These are phyloP conservation scores for Sinapis alba DNA, from an alignment of 441 rosid species.

Conservation along the genomic window DNA sequence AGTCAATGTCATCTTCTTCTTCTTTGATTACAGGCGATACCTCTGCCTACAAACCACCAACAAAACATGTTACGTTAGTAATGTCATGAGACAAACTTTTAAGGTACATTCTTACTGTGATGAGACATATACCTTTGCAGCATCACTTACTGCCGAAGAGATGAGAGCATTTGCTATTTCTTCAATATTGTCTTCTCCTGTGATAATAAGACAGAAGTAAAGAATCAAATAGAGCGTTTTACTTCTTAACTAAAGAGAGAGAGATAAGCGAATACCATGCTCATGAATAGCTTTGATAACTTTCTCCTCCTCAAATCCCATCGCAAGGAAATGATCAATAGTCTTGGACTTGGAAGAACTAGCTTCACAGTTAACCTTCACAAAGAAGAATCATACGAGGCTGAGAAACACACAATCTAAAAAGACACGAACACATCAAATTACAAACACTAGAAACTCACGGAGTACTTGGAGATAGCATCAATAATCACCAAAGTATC, in stretches of 20 bases:
- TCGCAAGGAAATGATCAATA: conserved; percentile 63
- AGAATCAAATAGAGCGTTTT: background rate
- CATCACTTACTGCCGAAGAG: conserved; percentile 61
- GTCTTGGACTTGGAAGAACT: conserved; percentile 69
- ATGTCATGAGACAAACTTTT: background rate
- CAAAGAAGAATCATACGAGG: conserved; percentile 21
- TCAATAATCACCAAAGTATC: conserved; percentile 61
- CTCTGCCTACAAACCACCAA: conserved; percentile 52
- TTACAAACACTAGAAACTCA: conserved; percentile 39
- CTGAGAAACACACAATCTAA: too few relatives aligned
- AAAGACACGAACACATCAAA: too few relatives aligned
- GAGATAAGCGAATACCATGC: conserved; percentile 50
- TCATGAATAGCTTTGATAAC: conserved; percentile 65
- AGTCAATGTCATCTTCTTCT: conserved; percentile 44
- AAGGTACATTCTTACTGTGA: background rate
- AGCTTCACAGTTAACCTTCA: conserved; percentile 51
- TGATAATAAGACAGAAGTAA: conserved; percentile 23
- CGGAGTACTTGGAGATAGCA: conserved; percentile 58
- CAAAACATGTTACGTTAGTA: background rate
- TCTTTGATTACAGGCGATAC: conserved; percentile 46
- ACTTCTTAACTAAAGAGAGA: background rate
- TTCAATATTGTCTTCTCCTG: conserved; percentile 71
- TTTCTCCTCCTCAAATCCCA: conserved; percentile 71
- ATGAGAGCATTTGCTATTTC: conserved; percentile 65
- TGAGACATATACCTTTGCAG: too few relatives aligned